Conservation (phyloP, 495 filamentous ascomycete species). For the Hypoxylon lienhwacheense region DNA sequence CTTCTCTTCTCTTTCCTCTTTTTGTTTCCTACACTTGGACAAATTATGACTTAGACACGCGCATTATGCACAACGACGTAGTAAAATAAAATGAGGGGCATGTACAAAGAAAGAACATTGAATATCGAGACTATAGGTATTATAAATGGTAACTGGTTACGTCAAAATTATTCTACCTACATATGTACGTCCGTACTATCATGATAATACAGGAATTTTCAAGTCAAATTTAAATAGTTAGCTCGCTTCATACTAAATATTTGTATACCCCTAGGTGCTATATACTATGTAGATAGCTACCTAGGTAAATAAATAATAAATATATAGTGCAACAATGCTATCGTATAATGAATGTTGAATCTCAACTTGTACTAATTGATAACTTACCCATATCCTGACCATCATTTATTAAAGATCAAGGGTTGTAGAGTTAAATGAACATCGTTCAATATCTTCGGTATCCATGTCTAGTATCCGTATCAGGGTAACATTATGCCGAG, state of each 20-base stretch:
- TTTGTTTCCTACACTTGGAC: background rate
- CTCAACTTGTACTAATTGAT: too few species aligned
- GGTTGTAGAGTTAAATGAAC: too few species aligned
- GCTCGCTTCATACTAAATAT: background rate
- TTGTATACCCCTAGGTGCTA: background rate
- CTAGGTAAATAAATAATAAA: background rate
- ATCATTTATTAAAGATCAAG: too few species aligned
- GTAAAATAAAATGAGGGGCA: constrained; percentile 34
- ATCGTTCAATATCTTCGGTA: too few species aligned
- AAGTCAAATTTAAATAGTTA: background rate
- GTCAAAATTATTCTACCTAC: background rate
- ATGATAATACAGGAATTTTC: too few species aligned
- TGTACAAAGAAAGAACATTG: constrained; percentile 9
- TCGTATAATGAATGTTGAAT: too few species aligned
- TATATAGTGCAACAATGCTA: too few species aligned
- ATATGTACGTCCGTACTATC: background rate
- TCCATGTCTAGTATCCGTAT: too few species aligned
- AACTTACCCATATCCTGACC: too few species aligned
- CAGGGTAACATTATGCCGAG: too few species aligned
- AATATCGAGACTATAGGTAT: constrained; percentile 13
- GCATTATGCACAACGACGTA: constrained; percentile 2
- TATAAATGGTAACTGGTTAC: constrained; percentile 20
- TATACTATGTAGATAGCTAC: background rate
- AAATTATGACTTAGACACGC: too few species aligned
- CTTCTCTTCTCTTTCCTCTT: constrained; percentile 1